Evolutionary conservation across 495 filamentous ascomycete genomes (phyloP).

Genomic region (Immersiella caudata): DNA sequence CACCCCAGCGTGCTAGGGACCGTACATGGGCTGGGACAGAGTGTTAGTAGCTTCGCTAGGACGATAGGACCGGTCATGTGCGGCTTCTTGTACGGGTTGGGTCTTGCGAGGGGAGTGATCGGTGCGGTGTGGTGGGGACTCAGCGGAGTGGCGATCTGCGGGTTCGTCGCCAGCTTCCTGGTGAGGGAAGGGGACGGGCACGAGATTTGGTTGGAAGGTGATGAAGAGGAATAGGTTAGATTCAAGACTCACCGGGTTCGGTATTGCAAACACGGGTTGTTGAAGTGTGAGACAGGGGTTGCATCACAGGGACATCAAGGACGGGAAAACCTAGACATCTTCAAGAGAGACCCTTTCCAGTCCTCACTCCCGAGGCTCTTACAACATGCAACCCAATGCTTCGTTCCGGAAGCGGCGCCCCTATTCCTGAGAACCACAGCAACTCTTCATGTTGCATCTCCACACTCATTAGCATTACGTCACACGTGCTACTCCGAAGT

Average conservation of each 20-base stretch:
- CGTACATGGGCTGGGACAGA: constrained; percentile 80
- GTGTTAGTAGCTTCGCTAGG: constrained; percentile 67
- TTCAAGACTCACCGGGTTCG: neutral
- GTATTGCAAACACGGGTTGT: neutral
- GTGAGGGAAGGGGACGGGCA: constrained; percentile 76
- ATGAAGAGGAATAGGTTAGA: constrained; percentile 54
- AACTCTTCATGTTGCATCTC: no score
- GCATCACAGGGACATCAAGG: neutral
- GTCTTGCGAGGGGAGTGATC: constrained; percentile 68
- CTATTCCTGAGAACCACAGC: neutral
- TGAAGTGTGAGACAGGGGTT: neutral
- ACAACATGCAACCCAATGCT: no score
- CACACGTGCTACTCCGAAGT: neutral
- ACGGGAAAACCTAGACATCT: neutral
- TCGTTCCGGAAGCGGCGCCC: neutral
- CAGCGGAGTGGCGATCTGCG: constrained; percentile 63
- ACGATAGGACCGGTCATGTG: constrained; percentile 75
- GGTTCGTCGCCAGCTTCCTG: constrained; percentile 62
- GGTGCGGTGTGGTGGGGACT: constrained; percentile 80
- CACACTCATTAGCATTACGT: no score
- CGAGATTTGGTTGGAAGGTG: constrained; percentile 69
- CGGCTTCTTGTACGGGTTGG: constrained; percentile 71
- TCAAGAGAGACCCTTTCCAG: neutral
- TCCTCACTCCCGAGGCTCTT: no score
- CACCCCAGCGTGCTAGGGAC: constrained; percentile 81